Base-by-base conservation (phyloP, 805 yeast genomes). In the Vanderwaltozyma tropicalis region DNA sequence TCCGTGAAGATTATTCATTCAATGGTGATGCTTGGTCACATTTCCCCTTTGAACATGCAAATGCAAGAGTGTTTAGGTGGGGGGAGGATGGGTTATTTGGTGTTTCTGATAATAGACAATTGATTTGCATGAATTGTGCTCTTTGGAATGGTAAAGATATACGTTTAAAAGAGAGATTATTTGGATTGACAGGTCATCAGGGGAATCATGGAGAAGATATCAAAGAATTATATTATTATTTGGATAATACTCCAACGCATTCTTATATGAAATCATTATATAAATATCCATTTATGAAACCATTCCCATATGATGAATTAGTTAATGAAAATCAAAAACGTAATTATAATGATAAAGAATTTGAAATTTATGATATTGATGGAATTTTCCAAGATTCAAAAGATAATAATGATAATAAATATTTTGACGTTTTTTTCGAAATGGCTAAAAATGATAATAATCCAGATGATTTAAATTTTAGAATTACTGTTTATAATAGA, bases 161-260 rank as follows among this genome's bases (percentile, higher is more conserved):
- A 31, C 73, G 85, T 48, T 68, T 87, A 58, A 87, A 87, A 61
- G 96, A 87, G 56, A 78, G 85, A 46, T 67, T 82, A 44, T 87
- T 79, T 59, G 96, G 96, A 2, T 71, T 86, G 28, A 86, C 95
- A 20, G 94, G 94, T 36, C 86, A 84, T 12, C 88, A 87, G 57
- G 96, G 96, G 11, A 88, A 88, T 58, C 96, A 87, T 59, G 96
- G 96, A 39, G 96, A 87, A 57, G 96, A 87, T 58, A 95, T 85
- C 42, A 87, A 87, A 63, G 94, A 83, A 53, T 59, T 78, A 47
- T 83, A 83, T 57, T 87, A 76, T 56, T 86, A 87, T 53, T 68
- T 87, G 43, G 96, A 87, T 63, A 87, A 85, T 62, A 83, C 94
- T 11, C 96, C 96, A 7, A 73, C 95, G 5, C 96, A 87, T 63